phyloP scores from a whole-genome alignment of 768 basidiomycete genomes.

The Cytidiella melzeri region DNA sequence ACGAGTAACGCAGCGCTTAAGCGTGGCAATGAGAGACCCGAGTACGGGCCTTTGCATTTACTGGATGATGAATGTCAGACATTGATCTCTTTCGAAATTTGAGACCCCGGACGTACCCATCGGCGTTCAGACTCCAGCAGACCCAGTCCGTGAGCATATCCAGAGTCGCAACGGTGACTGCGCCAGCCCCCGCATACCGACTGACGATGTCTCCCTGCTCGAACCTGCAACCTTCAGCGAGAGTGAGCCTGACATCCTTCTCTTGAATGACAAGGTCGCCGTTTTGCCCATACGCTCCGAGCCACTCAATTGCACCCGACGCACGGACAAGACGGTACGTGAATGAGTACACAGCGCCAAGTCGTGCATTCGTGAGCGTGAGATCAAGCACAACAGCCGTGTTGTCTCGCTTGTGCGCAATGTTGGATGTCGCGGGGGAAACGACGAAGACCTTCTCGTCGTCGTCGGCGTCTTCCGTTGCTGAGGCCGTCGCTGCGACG shows the following conservation, averaged over 20 bases:
- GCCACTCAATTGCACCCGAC: constrained; percentile 20
- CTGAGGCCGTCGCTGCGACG: background rate
- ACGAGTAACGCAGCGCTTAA: constrained; percentile 9
- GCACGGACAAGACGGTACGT: constrained; percentile 24
- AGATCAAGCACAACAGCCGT: constrained; percentile 15
- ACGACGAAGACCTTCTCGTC: too few relatives aligned
- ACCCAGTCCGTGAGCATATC: constrained; percentile 14
- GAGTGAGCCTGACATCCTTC: constrained; percentile 9
- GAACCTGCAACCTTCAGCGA: constrained; percentile 14
- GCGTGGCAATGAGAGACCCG: background rate
- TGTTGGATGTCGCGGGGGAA: constrained; percentile 1
- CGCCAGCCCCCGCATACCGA: background rate
- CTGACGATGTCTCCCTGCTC: constrained; percentile 9
- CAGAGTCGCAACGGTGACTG: constrained; percentile 12
- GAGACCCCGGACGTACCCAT: constrained; percentile 13
- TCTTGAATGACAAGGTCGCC: constrained; percentile 19
- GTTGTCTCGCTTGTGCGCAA: background rate
- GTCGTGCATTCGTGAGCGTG: background rate
- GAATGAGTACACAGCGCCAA: constrained; percentile 17
- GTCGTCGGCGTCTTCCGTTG: background rate
- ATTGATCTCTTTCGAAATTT: too few relatives aligned
- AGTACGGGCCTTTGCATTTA: background rate
- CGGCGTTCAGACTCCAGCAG: constrained; percentile 13
- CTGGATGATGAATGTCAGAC: background rate
- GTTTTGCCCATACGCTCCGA: constrained; percentile 20